Percentiles rank a stretch among this genome's conserved stretches.
phyloP scores from a whole-genome alignment of 768 basidiomycete genomes.

The Sporobolomyces pararoseus region DNA sequence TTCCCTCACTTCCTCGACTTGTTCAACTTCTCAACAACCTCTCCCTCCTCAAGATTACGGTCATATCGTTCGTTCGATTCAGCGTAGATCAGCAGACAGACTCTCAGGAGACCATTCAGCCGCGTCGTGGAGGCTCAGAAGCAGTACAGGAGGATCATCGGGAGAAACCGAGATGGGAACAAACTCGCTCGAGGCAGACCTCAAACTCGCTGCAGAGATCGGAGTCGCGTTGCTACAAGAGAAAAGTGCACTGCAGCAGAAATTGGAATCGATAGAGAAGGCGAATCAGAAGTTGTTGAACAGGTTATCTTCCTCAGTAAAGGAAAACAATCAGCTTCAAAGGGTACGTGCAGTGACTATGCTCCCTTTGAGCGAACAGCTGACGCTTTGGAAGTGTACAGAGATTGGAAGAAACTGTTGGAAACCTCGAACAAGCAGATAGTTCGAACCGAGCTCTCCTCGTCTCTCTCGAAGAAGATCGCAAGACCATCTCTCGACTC shows the following conservation, averaged over 20 bases:
- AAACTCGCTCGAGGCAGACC: constrained; percentile 31
- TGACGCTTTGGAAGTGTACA: constrained; percentile 46
- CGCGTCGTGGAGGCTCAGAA: constrained; percentile 1
- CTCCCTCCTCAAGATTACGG: constrained; percentile 13
- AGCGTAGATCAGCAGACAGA: constrained; percentile 13
- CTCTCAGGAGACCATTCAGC: constrained; percentile 4
- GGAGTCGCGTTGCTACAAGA: constrained; percentile 61
- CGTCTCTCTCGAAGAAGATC: constrained; percentile 70
- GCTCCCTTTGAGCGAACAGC: background rate
- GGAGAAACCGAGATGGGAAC: background rate
- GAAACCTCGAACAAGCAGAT: constrained; percentile 78
- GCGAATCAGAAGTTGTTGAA: constrained; percentile 49
- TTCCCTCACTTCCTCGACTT: background rate
- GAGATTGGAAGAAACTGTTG: constrained; percentile 71
- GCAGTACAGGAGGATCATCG: background rate
- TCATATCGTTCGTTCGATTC: constrained; percentile 21
- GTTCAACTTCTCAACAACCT: background rate
- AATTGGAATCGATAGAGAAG: constrained; percentile 53
- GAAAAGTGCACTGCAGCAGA: constrained; percentile 68
- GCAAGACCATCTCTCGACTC: constrained; percentile 63
- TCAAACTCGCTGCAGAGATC: constrained; percentile 52
- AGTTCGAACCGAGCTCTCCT: constrained; percentile 68
- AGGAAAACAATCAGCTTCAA: constrained; percentile 63
- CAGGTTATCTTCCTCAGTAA: constrained; percentile 51
- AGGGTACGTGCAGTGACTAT: constrained; percentile 53